phyloP scores from a whole-genome alignment of 78 protist species.

The Blattamonas nauphoetae region DNA sequence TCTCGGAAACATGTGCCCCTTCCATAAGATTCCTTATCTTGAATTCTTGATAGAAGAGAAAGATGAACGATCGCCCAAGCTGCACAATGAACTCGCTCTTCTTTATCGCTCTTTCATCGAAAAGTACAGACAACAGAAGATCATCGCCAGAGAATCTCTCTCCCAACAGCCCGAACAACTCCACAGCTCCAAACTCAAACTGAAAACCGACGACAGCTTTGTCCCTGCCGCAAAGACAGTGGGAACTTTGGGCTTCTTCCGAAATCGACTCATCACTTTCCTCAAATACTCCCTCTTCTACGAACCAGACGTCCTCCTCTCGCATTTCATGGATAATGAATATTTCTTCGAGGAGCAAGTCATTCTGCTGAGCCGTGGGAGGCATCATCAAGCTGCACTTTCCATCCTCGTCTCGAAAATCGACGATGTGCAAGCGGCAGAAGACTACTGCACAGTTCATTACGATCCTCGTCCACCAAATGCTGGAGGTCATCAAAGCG shows the following conservation, averaged over 20 bases:
- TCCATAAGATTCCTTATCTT: background rate
- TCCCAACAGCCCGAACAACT: background rate
- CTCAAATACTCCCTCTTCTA: background rate
- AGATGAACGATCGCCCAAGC: background rate
- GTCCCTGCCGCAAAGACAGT: background rate
- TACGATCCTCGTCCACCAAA: background rate
- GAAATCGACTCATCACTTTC: background rate
- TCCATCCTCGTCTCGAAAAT: background rate
- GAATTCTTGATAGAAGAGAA: background rate
- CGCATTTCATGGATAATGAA: background rate
- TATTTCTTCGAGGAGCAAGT: background rate
- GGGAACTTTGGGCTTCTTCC: background rate
- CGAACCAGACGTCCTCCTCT: background rate
- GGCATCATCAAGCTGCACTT: background rate
- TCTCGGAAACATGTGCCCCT: too few relatives aligned
- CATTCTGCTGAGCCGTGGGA: background rate
- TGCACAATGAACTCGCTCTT: background rate
- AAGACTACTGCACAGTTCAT: background rate
- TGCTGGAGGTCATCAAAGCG: background rate
- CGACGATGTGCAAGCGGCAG: background rate
- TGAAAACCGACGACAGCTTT: background rate
- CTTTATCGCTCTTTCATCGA: background rate
- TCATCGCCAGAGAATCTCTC: background rate
- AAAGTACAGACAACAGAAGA: background rate
- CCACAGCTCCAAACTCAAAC: background rate